These are phyloP conservation scores for Hericium rajendrae DNA, from an alignment of 768 basidiomycete species.

Conservation along the genomic window DNA sequence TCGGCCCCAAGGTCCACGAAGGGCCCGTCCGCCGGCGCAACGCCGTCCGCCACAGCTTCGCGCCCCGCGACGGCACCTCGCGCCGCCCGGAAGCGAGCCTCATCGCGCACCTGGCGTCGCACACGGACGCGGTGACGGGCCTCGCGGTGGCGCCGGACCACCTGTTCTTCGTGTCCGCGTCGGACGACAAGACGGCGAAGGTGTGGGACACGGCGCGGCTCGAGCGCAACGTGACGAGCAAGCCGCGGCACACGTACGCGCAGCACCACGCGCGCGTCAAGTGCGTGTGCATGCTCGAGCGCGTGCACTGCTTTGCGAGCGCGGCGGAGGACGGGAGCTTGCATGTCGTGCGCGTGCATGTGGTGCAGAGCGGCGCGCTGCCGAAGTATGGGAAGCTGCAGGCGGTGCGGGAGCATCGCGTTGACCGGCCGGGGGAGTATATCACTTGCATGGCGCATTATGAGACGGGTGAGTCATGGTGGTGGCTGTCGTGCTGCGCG, in stretches of 20 bases:
- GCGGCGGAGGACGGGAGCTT: conserved; percentile 79
- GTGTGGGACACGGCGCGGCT: conserved; percentile 90
- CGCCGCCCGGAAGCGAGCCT: conserved; percentile 69
- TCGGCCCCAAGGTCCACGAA: conserved; percentile 81
- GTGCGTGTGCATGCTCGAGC: conserved; percentile 73
- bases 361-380: conserved; percentile 51
- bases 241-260: conserved; percentile 39
- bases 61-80: conserved; percentile 49
- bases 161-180: conserved; percentile 87
- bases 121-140: conserved; percentile 68
- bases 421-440: conserved; percentile 68
- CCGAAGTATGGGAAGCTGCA: conserved; percentile 82
- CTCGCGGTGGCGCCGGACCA: conserved; percentile 90
- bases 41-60: conserved; percentile 57
- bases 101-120: conserved; percentile 77
- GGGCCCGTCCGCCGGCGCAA: conserved; percentile 74
- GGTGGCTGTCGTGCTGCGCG: conserved; percentile 1
- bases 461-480: conserved; percentile 44
- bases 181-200: conserved; percentile 90
- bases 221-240: conserved; percentile 88
- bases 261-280: conserved; percentile 63
- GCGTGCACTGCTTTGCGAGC: conserved; percentile 81
- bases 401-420: conserved; percentile 69
- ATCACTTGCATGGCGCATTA: conserved; percentile 80
- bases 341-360: conserved; percentile 76